Base-by-base conservation (phyloP, 2,329 filamentous ascomycete species). In the Pseudocercospora vitis region DNA sequence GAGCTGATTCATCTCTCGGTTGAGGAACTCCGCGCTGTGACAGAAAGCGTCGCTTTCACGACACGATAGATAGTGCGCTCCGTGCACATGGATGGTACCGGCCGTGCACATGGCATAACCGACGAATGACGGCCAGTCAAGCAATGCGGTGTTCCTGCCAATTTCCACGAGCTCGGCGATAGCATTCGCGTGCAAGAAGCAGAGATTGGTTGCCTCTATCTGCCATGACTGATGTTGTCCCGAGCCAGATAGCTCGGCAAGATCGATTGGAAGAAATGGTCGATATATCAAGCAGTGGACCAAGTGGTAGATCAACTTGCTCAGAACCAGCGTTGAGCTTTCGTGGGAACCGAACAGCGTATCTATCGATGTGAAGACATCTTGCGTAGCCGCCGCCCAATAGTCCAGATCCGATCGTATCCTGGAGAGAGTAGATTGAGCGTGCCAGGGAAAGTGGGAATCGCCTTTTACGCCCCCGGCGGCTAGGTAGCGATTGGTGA, bases 151-250 rank as follows among this genome's bases (percentile, higher is more conserved):
- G 60, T 87, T 86, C 58, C 86, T 86, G 1, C 88, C 88, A 12
- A 91, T 81, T 66, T 92, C 87, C 3, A 91, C 85, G 2, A 95
- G 74, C 65, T 95, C 89, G 1, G 88, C 85, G 48, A 95, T 91
- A 4, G 89, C 89, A 65, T 95, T 95, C 4, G 90, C 89, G 61
- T 95, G 90, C 14, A 91, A 75, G 68, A 86, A 94, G 70, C 90
- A 95, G 67, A 92, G 80, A 64, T 94, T 92, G 0, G 89, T 95
- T 0, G 90, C 89, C 68, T 95, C 89, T 44, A 95, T 92, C 68
- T 95, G 90, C 90, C 90, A 95, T 23, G 88, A 91, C 68, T 95
- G 89, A 62, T 95, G 88, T 65, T 95, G 89, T 1, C 88, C 88
- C 0, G 82, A 86, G 11, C 88, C 87, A 9, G 88, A 83, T 5